Evolutionary conservation across 2,329 filamentous ascomycete genomes (phyloP), one percentile per base, ranked within the genome.

Genomic region (Diaporthe vexans): DNA sequence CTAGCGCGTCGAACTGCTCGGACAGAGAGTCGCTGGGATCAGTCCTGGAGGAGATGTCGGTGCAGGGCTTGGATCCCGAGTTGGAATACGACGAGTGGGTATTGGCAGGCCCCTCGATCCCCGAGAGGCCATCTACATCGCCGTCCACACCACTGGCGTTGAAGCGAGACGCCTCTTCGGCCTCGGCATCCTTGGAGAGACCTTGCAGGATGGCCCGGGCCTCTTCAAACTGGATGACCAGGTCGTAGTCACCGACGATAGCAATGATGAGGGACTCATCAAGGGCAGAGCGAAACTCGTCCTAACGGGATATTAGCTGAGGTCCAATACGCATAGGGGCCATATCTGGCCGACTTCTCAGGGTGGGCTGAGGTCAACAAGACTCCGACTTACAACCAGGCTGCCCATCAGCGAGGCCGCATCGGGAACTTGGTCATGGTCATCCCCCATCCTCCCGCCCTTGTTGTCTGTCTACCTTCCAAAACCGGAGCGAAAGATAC

Each of bases 211-310:
- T 87, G n/a, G 84, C 80, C 40, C 89, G 88, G 3, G 92, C 91
- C 13, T 86, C 84, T 3, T 87, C 80, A 43, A 91, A 85, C 56
- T 91, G 85, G 0, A 84, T 81, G 0, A 87, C 78, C 24, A 95
- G 84, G 78, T 95, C 89, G 82, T 91, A 94, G 79, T 98, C 96
- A 70, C 86, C 90, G 7, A 91, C 86, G 67, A 98, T 94, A 5
- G 94, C 92, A 71, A 93, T 88, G 74, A 98, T 90, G 17, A 96
- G 88, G 0, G 94, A 90, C 77, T 95, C 90, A 78, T 98, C 95
- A 54, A 98, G 83, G 24, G 92, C 89, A 33, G 93, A 90, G 80
- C 92, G 92, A 80, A 94, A 96, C 77, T 93, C 90, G 76, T 91
- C 88, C 91, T 95, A 75, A 17, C 5, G 26, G 3, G 35, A 29